phyloP scores from a whole-genome alignment of 345 rosid species.

The Fremontodendron californicum region DNA sequence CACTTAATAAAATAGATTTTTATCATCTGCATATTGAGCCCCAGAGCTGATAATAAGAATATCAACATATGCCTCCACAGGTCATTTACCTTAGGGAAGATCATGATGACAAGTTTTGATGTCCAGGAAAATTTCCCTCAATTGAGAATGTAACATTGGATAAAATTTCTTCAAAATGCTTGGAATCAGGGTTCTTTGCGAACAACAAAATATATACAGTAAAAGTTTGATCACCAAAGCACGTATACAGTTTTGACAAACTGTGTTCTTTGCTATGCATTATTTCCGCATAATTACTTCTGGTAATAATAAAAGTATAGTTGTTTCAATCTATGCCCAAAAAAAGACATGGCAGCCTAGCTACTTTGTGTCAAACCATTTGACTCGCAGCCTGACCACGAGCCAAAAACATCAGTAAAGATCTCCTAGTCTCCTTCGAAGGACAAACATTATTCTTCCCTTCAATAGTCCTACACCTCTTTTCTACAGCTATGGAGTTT shows the following conservation, averaged over 20 bases:
- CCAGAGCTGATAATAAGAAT: constrained; percentile 21
- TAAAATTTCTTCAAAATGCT: constrained; percentile 15
- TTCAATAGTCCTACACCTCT: not conserved
- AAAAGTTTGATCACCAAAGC: not conserved
- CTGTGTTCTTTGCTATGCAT: not conserved
- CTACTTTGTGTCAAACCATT: not conserved
- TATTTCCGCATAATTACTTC: not conserved
- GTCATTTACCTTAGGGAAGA: constrained; percentile 28
- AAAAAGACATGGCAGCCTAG: not conserved
- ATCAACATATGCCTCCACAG: constrained; percentile 17
- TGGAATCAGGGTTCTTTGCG: constrained; percentile 17
- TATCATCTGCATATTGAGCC: constrained; percentile 16
- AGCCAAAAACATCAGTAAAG: constrained; percentile 1
- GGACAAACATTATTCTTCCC: not conserved
- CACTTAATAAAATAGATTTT: not conserved
- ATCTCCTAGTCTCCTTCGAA: not conserved
- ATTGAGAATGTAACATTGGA: constrained; percentile 10
- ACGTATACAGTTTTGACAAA: not conserved
- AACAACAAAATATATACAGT: not conserved
- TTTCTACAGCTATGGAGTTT: not conserved
- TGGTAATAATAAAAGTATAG: not conserved
- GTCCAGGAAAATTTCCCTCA: constrained; percentile 21
- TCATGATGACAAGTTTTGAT: constrained; percentile 20
- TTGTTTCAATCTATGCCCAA: not conserved
- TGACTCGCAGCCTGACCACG: not conserved